Conservation (phyloP, 768 basidiomycete species). For the Boletus vinaceobasis region DNA sequence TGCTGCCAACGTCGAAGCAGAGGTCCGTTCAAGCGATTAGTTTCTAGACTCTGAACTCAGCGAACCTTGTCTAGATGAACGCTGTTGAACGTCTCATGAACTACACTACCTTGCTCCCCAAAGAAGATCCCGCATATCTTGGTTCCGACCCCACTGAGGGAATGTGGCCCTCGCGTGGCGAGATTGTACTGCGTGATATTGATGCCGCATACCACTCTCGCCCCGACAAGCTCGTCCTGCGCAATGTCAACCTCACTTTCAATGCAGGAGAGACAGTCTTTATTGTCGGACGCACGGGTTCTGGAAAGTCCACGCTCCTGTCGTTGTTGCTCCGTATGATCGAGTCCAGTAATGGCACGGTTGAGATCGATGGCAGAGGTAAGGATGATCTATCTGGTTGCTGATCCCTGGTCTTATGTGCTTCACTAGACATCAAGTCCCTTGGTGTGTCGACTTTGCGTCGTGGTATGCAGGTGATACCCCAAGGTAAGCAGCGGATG, state of each 20-base stretch:
- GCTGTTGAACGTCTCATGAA: conserved; percentile 28
- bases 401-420: conserved; percentile 49
- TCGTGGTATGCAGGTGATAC: conserved; percentile 29
- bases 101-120: conserved; percentile 22
- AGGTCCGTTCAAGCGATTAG: conserved; percentile 9
- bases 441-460: conserved; percentile 46
- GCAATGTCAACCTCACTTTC: conserved; percentile 60
- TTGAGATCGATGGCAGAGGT: conserved; percentile 75
- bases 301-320: conserved; percentile 70
- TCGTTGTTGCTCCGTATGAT: conserved; percentile 78
- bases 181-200: conserved; percentile 59
- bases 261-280: conserved; percentile 70
- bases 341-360: conserved; percentile 56
- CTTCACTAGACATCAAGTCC: conserved; percentile 78
- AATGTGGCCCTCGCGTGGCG: conserved; percentile 43
- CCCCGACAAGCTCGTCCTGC: conserved; percentile 56
- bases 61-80: conserved; percentile 19
- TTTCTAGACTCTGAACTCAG: background rate
- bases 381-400: conserved; percentile 33
- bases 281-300: conserved; percentile 75
- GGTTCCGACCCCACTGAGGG: conserved; percentile 21
- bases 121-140: conserved; percentile 20
- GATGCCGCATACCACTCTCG: conserved; percentile 72
- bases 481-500: conserved; percentile 20
- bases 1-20: conserved; percentile 26